Evolutionary conservation across 495 filamentous ascomycete species (phyloP).

Genomic region (Neurospora sp.): DNA sequence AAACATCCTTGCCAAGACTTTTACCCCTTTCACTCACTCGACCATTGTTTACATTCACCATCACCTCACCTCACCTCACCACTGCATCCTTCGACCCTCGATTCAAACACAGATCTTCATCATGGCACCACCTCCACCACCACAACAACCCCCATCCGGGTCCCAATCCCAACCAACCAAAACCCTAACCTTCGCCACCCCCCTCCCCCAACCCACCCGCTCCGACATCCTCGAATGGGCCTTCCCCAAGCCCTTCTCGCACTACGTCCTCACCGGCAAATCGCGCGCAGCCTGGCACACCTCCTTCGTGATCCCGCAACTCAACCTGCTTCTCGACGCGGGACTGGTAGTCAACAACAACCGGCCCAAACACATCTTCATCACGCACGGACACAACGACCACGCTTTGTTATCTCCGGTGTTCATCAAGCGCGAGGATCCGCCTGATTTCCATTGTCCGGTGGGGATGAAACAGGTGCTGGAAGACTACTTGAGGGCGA

Average conservation of each 20-base stretch:
- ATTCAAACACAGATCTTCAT: neutral
- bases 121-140: neutral
- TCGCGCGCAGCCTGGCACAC: slow-evolving; percentile 35
- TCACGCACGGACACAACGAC: slow-evolving; percentile 33
- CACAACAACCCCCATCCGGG: neutral
- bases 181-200: slow-evolving; percentile 19
- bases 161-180: neutral
- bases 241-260: slow-evolving; percentile 25
- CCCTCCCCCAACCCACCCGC: slow-evolving; percentile 24
- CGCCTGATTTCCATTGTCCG: slow-evolving; percentile 26
- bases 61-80: neutral
- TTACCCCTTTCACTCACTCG: neutral
- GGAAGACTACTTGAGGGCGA: slow-evolving; percentile 19
- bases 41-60: neutral
- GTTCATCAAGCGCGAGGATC: slow-evolving; percentile 22
- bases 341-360: slow-evolving; percentile 25
- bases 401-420: slow-evolving; percentile 24
- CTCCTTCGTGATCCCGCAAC: slow-evolving; percentile 29
- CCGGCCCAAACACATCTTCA: slow-evolving; percentile 31
- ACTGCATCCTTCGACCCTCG: neutral
- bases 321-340: slow-evolving; percentile 30
- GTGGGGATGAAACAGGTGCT: slow-evolving; percentile 20
- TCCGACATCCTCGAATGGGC: slow-evolving; percentile 28
- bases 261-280: slow-evolving; percentile 24
- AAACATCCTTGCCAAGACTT: neutral